Conservation (phyloP, 78 protist genomes). For the Thecamonas trahens region DNA sequence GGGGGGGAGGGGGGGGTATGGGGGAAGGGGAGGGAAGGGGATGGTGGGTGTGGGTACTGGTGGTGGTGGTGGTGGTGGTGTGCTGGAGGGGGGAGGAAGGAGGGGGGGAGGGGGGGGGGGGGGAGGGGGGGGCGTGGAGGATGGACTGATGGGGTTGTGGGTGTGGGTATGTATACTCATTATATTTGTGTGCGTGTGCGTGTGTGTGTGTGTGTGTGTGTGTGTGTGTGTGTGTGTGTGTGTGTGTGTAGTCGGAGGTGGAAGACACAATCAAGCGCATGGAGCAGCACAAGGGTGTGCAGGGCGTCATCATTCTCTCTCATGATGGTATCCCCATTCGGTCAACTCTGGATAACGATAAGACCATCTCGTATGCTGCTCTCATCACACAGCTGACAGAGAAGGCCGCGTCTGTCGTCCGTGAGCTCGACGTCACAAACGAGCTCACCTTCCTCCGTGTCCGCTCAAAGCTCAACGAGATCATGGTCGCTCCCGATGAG, state of each 20-base stretch:
- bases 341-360: slow-evolving; percentile 41
- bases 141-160: background rate
- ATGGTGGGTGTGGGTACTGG: too few relatives aligned
- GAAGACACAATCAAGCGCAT: slow-evolving; percentile 80
- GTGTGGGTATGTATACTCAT: background rate
- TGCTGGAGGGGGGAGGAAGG: too few relatives aligned
- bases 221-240: slow-evolving; percentile 19
- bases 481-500: slow-evolving; percentile 63
- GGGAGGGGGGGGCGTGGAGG: too few relatives aligned
- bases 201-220: background rate
- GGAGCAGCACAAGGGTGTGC: slow-evolving; percentile 60
- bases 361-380: slow-evolving; percentile 44
- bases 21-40: too few relatives aligned
- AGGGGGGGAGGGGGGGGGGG: background rate
- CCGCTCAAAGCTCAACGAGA: slow-evolving; percentile 71
- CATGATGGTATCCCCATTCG: slow-evolving; percentile 55
- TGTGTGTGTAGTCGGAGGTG: too few relatives aligned
- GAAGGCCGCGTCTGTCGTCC: slow-evolving; percentile 57
- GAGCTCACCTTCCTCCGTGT: slow-evolving; percentile 72
- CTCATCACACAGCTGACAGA: slow-evolving; percentile 39
- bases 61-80: too few relatives aligned
- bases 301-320: slow-evolving; percentile 56
- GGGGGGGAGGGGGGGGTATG: too few relatives aligned
- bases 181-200: too few relatives aligned
- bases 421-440: slow-evolving; percentile 56